phyloP scores from a whole-genome alignment of 1,139 yeast genomes.

The Blastobotrys malaysiensis region DNA sequence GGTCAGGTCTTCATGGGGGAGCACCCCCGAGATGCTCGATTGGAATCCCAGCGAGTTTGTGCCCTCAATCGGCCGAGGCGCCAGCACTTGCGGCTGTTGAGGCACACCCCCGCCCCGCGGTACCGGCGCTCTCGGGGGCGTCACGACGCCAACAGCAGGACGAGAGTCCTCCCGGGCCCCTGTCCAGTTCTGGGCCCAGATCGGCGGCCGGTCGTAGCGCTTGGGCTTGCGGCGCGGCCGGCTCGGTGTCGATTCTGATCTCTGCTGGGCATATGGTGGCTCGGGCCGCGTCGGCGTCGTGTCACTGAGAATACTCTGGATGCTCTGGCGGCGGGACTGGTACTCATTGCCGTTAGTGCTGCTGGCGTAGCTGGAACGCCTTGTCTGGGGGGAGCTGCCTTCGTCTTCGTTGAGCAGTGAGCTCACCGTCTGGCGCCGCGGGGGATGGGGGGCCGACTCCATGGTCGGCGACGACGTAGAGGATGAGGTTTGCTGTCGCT shows the following conservation, averaged over 20 bases:
- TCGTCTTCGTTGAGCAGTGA: constrained; percentile 27
- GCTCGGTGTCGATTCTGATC: not conserved
- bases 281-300: not conserved
- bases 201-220: constrained; percentile 61
- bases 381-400: constrained; percentile 7
- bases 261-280: not conserved
- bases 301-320: not conserved
- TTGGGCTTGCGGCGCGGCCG: constrained; percentile 45
- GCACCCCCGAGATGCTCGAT: constrained; percentile 57
- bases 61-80: not conserved
- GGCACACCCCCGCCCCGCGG: not conserved
- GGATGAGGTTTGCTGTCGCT: constrained; percentile 11
- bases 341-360: not conserved
- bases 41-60: constrained; percentile 9
- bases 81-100: not conserved
- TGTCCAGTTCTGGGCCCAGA: constrained; percentile 76
- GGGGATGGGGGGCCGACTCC: not conserved
- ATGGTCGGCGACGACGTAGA: constrained; percentile 15
- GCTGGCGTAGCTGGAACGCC: constrained; percentile 5
- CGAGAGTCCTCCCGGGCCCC: not conserved
- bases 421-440: constrained; percentile 27
- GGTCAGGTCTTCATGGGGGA: constrained; percentile 79
- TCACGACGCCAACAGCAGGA: not conserved
- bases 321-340: not conserved
- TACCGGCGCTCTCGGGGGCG: not conserved